These are phyloP conservation scores for Thymus mandschuricus DNA, from an alignment of 257 asterid genomes.

Conservation along the genomic window DNA sequence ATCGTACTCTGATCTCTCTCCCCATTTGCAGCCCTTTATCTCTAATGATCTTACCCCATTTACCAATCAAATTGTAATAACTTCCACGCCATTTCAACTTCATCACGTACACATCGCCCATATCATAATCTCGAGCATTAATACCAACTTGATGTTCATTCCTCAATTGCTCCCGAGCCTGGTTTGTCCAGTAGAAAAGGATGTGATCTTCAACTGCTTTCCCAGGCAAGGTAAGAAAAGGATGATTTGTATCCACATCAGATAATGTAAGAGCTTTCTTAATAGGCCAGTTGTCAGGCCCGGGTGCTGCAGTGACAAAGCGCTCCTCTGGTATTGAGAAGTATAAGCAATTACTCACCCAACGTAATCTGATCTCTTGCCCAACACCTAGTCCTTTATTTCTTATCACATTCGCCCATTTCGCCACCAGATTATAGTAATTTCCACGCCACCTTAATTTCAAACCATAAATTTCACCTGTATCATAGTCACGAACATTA, in stretches of 20 bases:
- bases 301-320: slow-evolving; percentile 37
- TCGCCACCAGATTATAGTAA: slow-evolving; percentile 49
- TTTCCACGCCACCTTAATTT: slow-evolving; percentile 59
- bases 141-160: slow-evolving; percentile 52
- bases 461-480: slow-evolving; percentile 50
- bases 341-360: slow-evolving; percentile 51
- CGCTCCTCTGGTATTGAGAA: slow-evolving; percentile 50
- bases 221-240: slow-evolving; percentile 59
- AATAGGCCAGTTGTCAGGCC: slow-evolving; percentile 56
- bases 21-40: slow-evolving; percentile 57
- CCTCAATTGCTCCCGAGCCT: slow-evolving; percentile 56
- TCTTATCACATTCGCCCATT: slow-evolving; percentile 54
- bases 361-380: slow-evolving; percentile 52
- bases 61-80: slow-evolving; percentile 54
- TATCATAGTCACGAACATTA: slow-evolving; percentile 52
- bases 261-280: slow-evolving; percentile 60
- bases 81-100: slow-evolving; percentile 59
- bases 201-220: slow-evolving; percentile 63
- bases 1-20: slow-evolving; percentile 55
- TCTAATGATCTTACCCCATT: slow-evolving; percentile 61
- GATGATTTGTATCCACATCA: slow-evolving; percentile 61
- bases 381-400: slow-evolving; percentile 56
- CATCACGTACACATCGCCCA: slow-evolving; percentile 53
- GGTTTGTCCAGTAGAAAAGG: slow-evolving; percentile 55
- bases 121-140: slow-evolving; percentile 58